Conservation (phyloP, 176 grass and related monocot genomes). For the Cocos nucifera region DNA sequence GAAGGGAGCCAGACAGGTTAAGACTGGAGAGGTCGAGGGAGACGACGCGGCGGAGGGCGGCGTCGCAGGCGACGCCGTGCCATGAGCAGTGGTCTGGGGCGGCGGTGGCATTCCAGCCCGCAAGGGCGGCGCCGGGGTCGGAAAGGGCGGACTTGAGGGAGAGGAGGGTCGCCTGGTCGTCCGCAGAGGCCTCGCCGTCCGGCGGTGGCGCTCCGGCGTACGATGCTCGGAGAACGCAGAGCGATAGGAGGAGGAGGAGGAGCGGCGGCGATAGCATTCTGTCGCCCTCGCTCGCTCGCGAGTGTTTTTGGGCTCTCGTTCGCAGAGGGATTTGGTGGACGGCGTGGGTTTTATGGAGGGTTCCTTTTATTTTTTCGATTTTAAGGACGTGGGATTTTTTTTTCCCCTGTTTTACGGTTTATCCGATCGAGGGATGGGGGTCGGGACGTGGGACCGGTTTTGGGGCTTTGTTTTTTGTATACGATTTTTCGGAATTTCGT, state of each 20-base stretch:
- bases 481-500: too few relatives aligned
- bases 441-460: too few relatives aligned
- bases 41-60: constrained; percentile 23
- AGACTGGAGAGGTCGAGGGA: constrained; percentile 60
- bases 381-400: too few relatives aligned
- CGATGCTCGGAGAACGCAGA: constrained; percentile 3
- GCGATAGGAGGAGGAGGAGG: constrained; percentile 10
- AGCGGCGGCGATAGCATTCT: background rate
- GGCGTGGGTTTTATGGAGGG: too few relatives aligned
- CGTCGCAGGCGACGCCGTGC: constrained; percentile 49
- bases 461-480: too few relatives aligned
- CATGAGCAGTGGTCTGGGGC: constrained; percentile 26
- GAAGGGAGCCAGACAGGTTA: constrained; percentile 57
- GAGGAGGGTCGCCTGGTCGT: constrained; percentile 47
- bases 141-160: constrained; percentile 43
- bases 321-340: too few relatives aligned
- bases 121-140: constrained; percentile 39
- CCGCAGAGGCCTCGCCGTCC: constrained; percentile 7
- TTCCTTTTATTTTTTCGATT: too few relatives aligned
- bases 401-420: too few relatives aligned
- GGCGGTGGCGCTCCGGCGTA: background rate
- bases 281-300: too few relatives aligned
- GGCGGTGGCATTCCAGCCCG: constrained; percentile 31
- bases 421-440: too few relatives aligned
- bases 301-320: too few relatives aligned